phyloP scores from a whole-genome alignment of 2,329 filamentous ascomycete species.

The Trichoderma sp. region DNA sequence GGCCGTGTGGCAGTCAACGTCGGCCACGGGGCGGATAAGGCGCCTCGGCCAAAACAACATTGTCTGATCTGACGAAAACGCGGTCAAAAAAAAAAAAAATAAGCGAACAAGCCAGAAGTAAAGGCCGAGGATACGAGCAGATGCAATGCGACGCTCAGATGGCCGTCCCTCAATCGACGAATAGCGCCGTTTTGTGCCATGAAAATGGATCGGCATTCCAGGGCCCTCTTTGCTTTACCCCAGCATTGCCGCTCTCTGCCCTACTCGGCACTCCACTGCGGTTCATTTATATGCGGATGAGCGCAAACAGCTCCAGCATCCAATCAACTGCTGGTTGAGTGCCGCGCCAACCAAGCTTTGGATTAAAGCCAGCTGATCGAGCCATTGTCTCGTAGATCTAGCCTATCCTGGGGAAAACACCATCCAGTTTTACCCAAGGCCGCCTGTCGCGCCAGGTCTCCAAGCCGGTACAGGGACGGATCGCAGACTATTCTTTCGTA shows the following conservation, averaged over 20 bases:
- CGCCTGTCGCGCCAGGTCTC: background rate
- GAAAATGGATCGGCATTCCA: conserved; percentile 9
- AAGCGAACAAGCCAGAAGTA: background rate
- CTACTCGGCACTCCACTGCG: background rate
- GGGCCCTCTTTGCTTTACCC: background rate
- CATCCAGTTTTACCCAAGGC: background rate
- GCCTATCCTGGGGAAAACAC: background rate
- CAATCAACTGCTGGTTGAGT: conserved; percentile 10
- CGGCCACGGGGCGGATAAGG: background rate
- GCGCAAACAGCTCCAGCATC: background rate
- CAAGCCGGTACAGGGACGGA: background rate
- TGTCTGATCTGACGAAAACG: background rate
- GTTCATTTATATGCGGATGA: background rate
- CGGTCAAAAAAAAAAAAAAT: background rate
- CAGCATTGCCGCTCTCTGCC: background rate
- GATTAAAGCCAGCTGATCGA: conserved; percentile 1
- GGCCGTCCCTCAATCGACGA: background rate
- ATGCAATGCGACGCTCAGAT: conserved; percentile 16
- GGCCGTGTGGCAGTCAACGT: background rate
- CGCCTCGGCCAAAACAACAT: background rate
- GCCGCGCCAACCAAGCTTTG: background rate
- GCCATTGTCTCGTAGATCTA: conserved; percentile 9
- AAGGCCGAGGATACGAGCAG: background rate
- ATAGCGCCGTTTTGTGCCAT: background rate
- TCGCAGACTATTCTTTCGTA: background rate